phyloP scores from a whole-genome alignment of 805 yeast species.

The Cyberlindnera saturnus region DNA sequence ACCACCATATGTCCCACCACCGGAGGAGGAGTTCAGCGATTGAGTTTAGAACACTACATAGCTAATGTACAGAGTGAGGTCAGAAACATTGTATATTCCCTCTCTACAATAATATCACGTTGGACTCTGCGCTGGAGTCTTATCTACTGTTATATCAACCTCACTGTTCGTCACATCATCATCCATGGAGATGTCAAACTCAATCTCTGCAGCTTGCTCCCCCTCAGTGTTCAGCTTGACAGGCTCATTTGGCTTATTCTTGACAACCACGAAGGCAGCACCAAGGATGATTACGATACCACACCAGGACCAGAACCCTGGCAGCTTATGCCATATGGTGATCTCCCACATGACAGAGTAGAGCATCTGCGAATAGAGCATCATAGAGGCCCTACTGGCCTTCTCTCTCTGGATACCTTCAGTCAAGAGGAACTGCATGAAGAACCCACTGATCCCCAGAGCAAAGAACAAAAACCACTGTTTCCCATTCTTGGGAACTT shows the following conservation, averaged over 20 bases:
- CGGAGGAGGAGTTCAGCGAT: conserved; percentile 29
- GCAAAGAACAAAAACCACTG: conserved; percentile 62
- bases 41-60: not conserved
- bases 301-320: conserved; percentile 57
- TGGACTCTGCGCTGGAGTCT: conserved; percentile 46
- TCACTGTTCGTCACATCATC: not conserved
- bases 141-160: conserved; percentile 27
- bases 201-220: conserved; percentile 2
- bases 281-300: conserved; percentile 68
- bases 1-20: conserved; percentile 56
- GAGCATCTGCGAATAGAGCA: conserved; percentile 70
- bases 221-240: not conserved
- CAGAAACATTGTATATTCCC: too few relatives aligned
- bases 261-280: conserved; percentile 57
- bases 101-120: not conserved
- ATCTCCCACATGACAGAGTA: conserved; percentile 77
- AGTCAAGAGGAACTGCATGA: conserved; percentile 73
- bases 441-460: conserved; percentile 74
- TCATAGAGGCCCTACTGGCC: conserved; percentile 71
- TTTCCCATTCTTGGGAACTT: conserved; percentile 48
- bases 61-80: too few relatives aligned
- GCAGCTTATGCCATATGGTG: conserved; percentile 64
- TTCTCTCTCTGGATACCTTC: conserved; percentile 78
- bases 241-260: conserved; percentile 36
- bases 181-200: not conserved